These are phyloP conservation scores for Eimeria sp. DNA, from an alignment of 169 alveolate species.

Conservation along the genomic window DNA sequence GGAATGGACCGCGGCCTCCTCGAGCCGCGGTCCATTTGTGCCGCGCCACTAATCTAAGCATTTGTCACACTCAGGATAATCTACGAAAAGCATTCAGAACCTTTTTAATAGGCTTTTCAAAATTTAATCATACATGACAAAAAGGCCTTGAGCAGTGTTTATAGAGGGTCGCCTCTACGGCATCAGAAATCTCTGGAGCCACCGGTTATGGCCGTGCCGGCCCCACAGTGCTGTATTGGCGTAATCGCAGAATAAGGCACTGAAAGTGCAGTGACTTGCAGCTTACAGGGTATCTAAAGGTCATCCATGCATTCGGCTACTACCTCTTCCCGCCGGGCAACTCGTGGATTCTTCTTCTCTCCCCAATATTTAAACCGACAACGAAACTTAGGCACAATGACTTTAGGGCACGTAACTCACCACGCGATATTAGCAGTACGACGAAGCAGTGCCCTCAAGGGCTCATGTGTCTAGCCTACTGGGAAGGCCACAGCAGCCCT, in stretches of 20 bases:
- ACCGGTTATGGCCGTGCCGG: constrained; percentile 24
- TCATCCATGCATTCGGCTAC: background rate
- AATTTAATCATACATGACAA: background rate
- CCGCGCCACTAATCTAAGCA: background rate
- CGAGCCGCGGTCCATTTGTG: background rate
- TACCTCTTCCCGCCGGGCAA: background rate
- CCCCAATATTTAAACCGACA: background rate
- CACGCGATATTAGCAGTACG: background rate
- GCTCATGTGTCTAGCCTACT: background rate
- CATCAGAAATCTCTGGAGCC: background rate
- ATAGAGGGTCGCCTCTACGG: too few species aligned
- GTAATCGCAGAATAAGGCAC: background rate
- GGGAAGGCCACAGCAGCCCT: background rate
- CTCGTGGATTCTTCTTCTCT: background rate
- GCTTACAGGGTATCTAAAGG: background rate
- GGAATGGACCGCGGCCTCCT: constrained; percentile 1
- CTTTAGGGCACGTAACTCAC: too few species aligned
- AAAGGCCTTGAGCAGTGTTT: background rate
- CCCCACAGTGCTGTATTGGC: constrained; percentile 39
- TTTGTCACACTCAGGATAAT: background rate
- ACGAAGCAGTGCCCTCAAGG: too few species aligned
- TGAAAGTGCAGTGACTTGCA: background rate
- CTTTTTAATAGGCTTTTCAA: background rate
- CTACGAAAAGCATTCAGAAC: background rate
- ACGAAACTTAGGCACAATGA: background rate